phyloP scores from a whole-genome alignment of 495 filamentous ascomycete species.

The Achaetomiella virescens region DNA sequence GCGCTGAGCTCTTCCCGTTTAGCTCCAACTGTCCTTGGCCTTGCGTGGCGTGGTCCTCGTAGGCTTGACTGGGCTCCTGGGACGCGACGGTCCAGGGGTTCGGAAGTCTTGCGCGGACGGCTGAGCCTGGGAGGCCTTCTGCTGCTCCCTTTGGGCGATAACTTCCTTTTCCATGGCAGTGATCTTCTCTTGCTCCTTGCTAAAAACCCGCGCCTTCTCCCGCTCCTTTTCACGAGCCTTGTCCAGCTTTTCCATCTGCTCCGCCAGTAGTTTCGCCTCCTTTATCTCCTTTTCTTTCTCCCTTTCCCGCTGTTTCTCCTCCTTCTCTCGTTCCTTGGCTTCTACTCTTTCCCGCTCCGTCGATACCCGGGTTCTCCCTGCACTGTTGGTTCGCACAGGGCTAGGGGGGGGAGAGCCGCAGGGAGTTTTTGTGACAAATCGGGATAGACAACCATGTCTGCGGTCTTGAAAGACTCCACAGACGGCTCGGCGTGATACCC shows the following conservation, averaged over 20 bases:
- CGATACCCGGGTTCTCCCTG: slow-evolving; percentile 61
- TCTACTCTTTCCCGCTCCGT: slow-evolving; percentile 62
- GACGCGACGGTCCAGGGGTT: slow-evolving; percentile 20
- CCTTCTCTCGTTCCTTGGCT: slow-evolving; percentile 57
- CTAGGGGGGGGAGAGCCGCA: slow-evolving; percentile 31
- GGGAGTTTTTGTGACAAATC: slow-evolving; percentile 34
- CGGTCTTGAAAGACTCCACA: slow-evolving; percentile 34
- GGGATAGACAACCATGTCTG: slow-evolving; percentile 38
- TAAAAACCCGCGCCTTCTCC: slow-evolving; percentile 55
- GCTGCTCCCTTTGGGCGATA: slow-evolving; percentile 38
- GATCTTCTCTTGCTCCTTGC: slow-evolving; percentile 56
- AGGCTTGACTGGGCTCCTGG: slow-evolving; percentile 33
- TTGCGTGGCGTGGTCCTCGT: slow-evolving; percentile 46
- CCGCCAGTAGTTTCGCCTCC: slow-evolving; percentile 39
- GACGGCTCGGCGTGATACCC: slow-evolving; percentile 32
- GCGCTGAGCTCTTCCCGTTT: slow-evolving; percentile 31
- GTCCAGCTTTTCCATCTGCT: slow-evolving; percentile 53
- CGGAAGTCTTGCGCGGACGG: slow-evolving; percentile 16
- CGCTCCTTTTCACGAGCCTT: slow-evolving; percentile 51
- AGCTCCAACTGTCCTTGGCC: slow-evolving; percentile 43
- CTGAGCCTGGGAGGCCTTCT: slow-evolving; percentile 16
- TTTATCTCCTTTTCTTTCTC: slow-evolving; percentile 31
- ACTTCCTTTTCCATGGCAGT: slow-evolving; percentile 44
- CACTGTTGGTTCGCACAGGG: slow-evolving; percentile 42
- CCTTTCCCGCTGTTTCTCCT: slow-evolving; percentile 45